A percentile compares a stretch with the other conserved stretches of the same genome.
phyloP scores from a whole-genome alignment of 768 basidiomycete species.

The Termitomyces sp. region DNA sequence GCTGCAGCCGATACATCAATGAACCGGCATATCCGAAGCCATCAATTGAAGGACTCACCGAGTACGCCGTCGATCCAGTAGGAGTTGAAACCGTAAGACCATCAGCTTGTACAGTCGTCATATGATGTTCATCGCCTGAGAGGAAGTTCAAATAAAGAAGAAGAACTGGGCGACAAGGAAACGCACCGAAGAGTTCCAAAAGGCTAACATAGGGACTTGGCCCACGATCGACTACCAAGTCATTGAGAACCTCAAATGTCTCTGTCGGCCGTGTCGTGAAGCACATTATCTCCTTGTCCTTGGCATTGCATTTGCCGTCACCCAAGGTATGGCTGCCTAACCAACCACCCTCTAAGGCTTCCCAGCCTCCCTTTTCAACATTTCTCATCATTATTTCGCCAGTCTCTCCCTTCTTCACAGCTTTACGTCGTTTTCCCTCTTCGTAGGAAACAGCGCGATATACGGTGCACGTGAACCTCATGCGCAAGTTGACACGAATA shows the following conservation, averaged over 20 bases:
- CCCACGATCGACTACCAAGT: slow-evolving; percentile 96
- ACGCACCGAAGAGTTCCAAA: slow-evolving; percentile 92
- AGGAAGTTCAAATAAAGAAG: neutral
- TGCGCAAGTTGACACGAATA: slow-evolving; percentile 95
- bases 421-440: slow-evolving; percentile 66
- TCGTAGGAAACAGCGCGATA: slow-evolving; percentile 86
- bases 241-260: slow-evolving; percentile 95
- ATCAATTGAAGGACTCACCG: slow-evolving; percentile 49
- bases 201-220: slow-evolving; percentile 97
- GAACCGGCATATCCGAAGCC: slow-evolving; percentile 4
- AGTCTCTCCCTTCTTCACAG: slow-evolving; percentile 89
- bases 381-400: slow-evolving; percentile 98
- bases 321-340: slow-evolving; percentile 39
- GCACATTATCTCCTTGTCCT: slow-evolving; percentile 98
- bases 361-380: slow-evolving; percentile 90
- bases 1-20: slow-evolving; percentile 30
- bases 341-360: slow-evolving; percentile 86
- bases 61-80: slow-evolving; percentile 98
- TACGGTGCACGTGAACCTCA: slow-evolving; percentile 99
- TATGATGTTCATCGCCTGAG: slow-evolving; percentile 95
- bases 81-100: slow-evolving; percentile 95
- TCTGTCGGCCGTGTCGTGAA: slow-evolving; percentile 94
- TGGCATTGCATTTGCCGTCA: slow-evolving; percentile 49
- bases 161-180: neutral
- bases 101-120: slow-evolving; percentile 99